Evolutionary conservation across 1,139 yeast species (phyloP).

Genomic region (Suhomyces taliae): DNA sequence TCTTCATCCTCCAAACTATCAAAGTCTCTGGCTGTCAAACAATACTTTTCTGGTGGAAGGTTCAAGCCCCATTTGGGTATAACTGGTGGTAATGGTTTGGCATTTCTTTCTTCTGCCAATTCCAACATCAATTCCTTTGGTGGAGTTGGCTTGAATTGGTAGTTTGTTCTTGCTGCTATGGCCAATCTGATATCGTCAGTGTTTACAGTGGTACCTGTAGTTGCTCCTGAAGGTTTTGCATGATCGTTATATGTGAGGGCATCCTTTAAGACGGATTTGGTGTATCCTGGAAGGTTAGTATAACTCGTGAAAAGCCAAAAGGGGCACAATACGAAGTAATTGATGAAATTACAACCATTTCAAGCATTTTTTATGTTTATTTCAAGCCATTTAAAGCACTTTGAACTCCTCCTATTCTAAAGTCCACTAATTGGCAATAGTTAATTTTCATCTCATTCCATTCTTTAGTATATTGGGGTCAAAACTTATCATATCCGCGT

Average conservation of each 20-base stretch:
- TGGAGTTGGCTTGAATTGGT: constrained; percentile 94
- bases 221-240: constrained; percentile 45
- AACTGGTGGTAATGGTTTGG: constrained; percentile 86
- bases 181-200: constrained; percentile 92
- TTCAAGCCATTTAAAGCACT: too few species aligned
- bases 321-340: too few species aligned
- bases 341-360: too few species aligned
- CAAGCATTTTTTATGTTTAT: too few species aligned
- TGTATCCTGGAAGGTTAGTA: constrained; percentile 53
- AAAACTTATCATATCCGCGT: too few species aligned
- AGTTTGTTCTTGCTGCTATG: constrained; percentile 87
- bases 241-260: constrained; percentile 89
- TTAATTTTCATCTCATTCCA: too few species aligned
- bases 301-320: neutral
- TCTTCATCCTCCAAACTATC: constrained; percentile 42
- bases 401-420: too few species aligned
- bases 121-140: constrained; percentile 90
- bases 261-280: constrained; percentile 82
- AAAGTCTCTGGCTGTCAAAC: constrained; percentile 83
- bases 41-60: constrained; percentile 96
- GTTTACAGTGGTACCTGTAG: constrained; percentile 53
- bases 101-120: constrained; percentile 87
- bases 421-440: too few species aligned
- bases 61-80: constrained; percentile 91
- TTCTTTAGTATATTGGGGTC: too few species aligned